Conservation (phyloP, 805 yeast species). For the Dipodascopsis tothii region DNA sequence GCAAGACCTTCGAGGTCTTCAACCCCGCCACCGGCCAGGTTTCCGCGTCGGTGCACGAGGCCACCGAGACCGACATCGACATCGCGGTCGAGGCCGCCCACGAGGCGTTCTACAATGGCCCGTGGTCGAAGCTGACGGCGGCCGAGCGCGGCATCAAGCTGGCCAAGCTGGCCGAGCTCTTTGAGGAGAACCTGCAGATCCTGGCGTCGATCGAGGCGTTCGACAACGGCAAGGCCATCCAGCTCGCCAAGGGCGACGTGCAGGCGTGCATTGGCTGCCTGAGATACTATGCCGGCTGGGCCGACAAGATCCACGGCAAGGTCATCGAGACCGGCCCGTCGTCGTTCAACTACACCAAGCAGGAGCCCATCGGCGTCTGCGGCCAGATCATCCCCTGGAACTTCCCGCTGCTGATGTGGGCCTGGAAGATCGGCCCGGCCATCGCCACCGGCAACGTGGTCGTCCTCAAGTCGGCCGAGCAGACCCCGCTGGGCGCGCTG, state of each 20-base stretch:
- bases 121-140: conserved; percentile 70
- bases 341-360: conserved; percentile 70
- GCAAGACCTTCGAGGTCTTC: conserved; percentile 53
- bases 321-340: conserved; percentile 64
- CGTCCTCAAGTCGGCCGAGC: conserved; percentile 84
- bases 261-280: conserved; percentile 59
- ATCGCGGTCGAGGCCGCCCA: conserved; percentile 81
- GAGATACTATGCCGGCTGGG: conserved; percentile 84
- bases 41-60: conserved; percentile 63
- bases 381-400: conserved; percentile 97
- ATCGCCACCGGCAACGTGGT: conserved; percentile 83
- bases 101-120: conserved; percentile 50
- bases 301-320: conserved; percentile 77
- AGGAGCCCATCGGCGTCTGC: conserved; percentile 90
- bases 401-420: conserved; percentile 87
- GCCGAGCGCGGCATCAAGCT: conserved; percentile 54
- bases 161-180: conserved; percentile 64
- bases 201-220: conserved; percentile 75
- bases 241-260: conserved; percentile 58
- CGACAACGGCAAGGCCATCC: conserved; percentile 82
- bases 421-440: conserved; percentile 94
- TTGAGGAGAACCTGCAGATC: conserved; percentile 63
- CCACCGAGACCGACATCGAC: conserved; percentile 69
- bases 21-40: conserved; percentile 41
- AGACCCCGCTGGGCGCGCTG: conserved; percentile 84